These are phyloP conservation scores for Wickerhamomyces sp. DNA, from an alignment of 1,139 yeast species.

Conservation along the genomic window DNA sequence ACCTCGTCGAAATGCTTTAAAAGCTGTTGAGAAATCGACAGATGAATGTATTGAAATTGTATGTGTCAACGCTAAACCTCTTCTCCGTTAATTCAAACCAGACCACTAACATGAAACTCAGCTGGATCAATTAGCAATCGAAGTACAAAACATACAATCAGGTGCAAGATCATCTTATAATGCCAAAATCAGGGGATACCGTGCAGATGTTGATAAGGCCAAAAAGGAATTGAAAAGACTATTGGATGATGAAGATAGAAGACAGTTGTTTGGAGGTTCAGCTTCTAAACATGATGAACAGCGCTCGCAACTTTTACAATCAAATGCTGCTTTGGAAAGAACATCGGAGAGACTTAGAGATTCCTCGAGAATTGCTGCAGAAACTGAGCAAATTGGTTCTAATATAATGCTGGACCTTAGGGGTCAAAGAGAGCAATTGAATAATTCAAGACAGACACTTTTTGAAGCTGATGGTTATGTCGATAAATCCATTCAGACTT, in stretches of 20 bases:
- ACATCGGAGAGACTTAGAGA: constrained; percentile 81
- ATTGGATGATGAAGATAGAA: constrained; percentile 61
- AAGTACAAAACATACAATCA: constrained; percentile 76
- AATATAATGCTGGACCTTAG: constrained; percentile 84
- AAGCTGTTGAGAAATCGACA: constrained; percentile 60
- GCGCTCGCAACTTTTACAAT: constrained; percentile 73
- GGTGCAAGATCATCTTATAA: constrained; percentile 64
- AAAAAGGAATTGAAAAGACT: constrained; percentile 48
- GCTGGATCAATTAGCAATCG: constrained; percentile 75
- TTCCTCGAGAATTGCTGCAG: constrained; percentile 85
- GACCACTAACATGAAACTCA: constrained; percentile 6
- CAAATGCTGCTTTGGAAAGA: constrained; percentile 78
- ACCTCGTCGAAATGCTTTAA: constrained; percentile 46
- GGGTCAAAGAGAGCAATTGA: constrained; percentile 89
- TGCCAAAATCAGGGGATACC: constrained; percentile 65
- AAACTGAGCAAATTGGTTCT: constrained; percentile 90
- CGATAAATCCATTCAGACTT: constrained; percentile 81
- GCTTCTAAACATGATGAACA: constrained; percentile 58
- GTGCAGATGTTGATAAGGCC: constrained; percentile 53
- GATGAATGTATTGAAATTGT: constrained; percentile 75
- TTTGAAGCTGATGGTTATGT: constrained; percentile 91
- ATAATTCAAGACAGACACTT: constrained; percentile 77
- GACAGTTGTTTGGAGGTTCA: constrained; percentile 52
- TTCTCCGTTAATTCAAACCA: not conserved
- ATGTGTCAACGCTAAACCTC: constrained; percentile 14